A percentile compares a stretch with the other conserved stretches of the same genome.
Evolutionary conservation across 768 basidiomycete species (phyloP).

Genomic region (Mycena indigotica): DNA sequence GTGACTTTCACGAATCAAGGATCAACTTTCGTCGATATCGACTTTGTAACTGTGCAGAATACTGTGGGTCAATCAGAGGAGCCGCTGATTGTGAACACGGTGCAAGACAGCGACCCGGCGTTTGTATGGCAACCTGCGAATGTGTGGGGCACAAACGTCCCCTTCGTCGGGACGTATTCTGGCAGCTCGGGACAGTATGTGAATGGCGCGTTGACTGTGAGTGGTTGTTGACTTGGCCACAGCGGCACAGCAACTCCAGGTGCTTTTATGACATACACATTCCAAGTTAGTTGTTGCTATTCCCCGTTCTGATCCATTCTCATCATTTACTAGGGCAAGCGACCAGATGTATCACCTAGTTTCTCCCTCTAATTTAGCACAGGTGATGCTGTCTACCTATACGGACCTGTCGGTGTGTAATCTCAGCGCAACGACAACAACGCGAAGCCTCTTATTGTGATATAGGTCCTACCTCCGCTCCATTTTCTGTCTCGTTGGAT

Average conservation of each 20-base stretch:
- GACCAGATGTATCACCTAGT: too few relatives aligned
- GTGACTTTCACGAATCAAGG: slow-evolving; percentile 18
- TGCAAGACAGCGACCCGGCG: slow-evolving; percentile 27
- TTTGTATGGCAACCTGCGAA: slow-evolving; percentile 27
- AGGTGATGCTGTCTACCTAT: slow-evolving; percentile 51
- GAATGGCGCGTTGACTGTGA: neutral
- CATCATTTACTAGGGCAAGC: slow-evolving; percentile 21
- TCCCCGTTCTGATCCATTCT: neutral
- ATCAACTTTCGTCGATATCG: slow-evolving; percentile 10
- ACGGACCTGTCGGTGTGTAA: slow-evolving; percentile 39
- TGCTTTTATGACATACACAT: slow-evolving; percentile 39
- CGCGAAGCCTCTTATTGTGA: neutral
- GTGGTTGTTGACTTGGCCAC: neutral
- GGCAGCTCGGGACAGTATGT: slow-evolving; percentile 49
- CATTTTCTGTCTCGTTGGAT: slow-evolving; percentile 40
- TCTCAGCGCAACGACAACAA: neutral
- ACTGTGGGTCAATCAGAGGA: slow-evolving; percentile 25
- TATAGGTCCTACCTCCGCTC: slow-evolving; percentile 32
- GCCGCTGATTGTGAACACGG: slow-evolving; percentile 26
- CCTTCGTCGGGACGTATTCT: slow-evolving; percentile 38
- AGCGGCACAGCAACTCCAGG: slow-evolving; percentile 37
- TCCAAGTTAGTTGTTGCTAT: slow-evolving; percentile 34
- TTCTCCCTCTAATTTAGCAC: too few relatives aligned
- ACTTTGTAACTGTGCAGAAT: slow-evolving; percentile 35
- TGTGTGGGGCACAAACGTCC: slow-evolving; percentile 37